Conservation (phyloP, 169 alveolate genomes). For the Plasmodium adleri region DNA sequence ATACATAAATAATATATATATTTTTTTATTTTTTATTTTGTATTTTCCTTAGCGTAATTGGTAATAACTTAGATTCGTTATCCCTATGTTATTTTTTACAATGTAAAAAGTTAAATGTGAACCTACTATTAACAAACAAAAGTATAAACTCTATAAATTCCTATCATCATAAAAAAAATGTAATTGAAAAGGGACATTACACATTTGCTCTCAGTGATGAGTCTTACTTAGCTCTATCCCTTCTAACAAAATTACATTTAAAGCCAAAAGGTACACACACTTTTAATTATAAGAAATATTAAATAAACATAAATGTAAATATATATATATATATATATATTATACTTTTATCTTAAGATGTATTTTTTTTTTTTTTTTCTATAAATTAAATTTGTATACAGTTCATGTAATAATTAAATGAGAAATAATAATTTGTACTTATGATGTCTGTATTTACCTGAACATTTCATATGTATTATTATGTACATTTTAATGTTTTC, state of each 20-base stretch:
- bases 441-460: too few species aligned
- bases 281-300: neutral
- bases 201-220: constrained; percentile 7
- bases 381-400: too few species aligned
- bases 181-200: constrained; percentile 30
- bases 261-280: constrained; percentile 25
- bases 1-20: neutral
- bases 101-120: constrained; percentile 4
- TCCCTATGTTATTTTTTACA: constrained; percentile 28
- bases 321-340: too few species aligned
- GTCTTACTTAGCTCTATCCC: neutral
- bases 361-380: too few species aligned
- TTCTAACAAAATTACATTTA: constrained; percentile 1
- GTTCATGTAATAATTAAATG: too few species aligned
- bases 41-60: constrained; percentile 31
- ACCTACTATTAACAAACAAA: constrained; percentile 9
- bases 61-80: constrained; percentile 44
- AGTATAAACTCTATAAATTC: constrained; percentile 18
- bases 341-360: too few species aligned
- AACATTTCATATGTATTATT: too few species aligned
- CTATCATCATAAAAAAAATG: neutral
- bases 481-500: too few species aligned
- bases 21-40: neutral
- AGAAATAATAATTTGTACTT: too few species aligned
- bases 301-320: neutral